Evolutionary conservation across 768 basidiomycete genomes (phyloP), one percentile per base, ranked within the genome.

Genomic region (Kwoniella botswanensis): DNA sequence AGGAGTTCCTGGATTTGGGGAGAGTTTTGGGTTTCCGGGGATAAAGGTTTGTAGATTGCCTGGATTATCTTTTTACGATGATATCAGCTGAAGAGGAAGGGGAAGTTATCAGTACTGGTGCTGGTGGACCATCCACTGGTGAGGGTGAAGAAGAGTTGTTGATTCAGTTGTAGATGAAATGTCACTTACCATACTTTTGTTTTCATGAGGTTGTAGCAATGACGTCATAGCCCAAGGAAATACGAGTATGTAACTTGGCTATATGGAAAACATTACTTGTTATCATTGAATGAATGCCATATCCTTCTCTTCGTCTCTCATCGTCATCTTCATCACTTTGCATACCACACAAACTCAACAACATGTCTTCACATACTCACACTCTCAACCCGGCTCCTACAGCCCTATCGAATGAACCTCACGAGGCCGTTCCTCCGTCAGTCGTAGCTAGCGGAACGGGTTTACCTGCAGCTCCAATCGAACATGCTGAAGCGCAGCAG

Each of bases 401-500:
- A 3, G 21, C 65, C 6, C 24, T 59, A 18, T 57, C 65, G 11
- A 35, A 44, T 46, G 56, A 58, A 46, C 53, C 42, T 35, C 7
- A n/a, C 43, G 52, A 67, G n/a, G 57, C 55, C 22, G 64, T 69
- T 15, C 68, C 68, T 43, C 73, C 73, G 4, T 64, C 63, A 29
- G 62, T 69, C 22, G 78, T 79, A 15, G 78, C 78, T 21, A 71
- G 71, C 46, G 71, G 41, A 70, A 79, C 65, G 64, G 73, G 42
- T 54, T 60, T 70, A 46, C 70, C 70, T 43, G 18, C 57, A n/a
- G 64, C 70, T 4, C 64, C 65, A 2, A 43, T 24, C 4, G 78
- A 76, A 9, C 70, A 67, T n/a, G 68, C 71, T 21, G 78, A 74
- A 29, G 70, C 68, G 43, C 78, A 79, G 59, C 76, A 79, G 59